Conservation (phyloP, 1,284 basidiomycete genomes). For the Trametes pubescens region DNA sequence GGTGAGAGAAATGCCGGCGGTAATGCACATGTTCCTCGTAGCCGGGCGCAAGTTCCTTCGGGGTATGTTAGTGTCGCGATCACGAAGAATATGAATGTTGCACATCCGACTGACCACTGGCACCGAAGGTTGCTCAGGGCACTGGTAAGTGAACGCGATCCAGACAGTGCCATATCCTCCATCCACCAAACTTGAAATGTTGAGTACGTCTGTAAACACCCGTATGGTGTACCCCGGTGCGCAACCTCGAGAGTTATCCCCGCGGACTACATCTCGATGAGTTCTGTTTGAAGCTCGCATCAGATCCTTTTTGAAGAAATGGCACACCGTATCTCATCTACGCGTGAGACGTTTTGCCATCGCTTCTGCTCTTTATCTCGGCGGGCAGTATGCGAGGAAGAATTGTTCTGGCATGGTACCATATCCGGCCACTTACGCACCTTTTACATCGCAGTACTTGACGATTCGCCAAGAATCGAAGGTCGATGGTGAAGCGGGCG, state of each 20-base stretch:
- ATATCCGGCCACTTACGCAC: neutral
- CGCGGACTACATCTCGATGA: neutral
- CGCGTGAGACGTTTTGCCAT: neutral
- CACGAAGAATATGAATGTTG: neutral
- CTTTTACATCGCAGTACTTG: neutral
- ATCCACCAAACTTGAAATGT: no score
- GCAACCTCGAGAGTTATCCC: neutral
- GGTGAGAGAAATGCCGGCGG: slow-evolving; percentile 2
- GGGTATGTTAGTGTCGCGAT: neutral
- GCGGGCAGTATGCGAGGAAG: neutral
- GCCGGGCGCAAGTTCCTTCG: neutral
- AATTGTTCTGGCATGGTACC: neutral
- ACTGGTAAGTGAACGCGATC: no score
- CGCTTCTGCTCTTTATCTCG: neutral
- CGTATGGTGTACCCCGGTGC: neutral
- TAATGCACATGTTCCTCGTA: neutral
- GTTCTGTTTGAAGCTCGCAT: neutral
- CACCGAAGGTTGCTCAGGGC: neutral
- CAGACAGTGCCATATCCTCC: no score
- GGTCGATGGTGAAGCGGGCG: neutral
- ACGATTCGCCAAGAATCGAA: neutral
- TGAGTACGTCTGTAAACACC: no score
- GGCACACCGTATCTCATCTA: neutral
- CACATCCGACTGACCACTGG: neutral
- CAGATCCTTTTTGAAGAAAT: neutral